A percentile compares a stretch with the other conserved stretches of the same genome.
Conservation (phyloP, 2,329 filamentous ascomycete species). For the Fonsecaea monophora region DNA sequence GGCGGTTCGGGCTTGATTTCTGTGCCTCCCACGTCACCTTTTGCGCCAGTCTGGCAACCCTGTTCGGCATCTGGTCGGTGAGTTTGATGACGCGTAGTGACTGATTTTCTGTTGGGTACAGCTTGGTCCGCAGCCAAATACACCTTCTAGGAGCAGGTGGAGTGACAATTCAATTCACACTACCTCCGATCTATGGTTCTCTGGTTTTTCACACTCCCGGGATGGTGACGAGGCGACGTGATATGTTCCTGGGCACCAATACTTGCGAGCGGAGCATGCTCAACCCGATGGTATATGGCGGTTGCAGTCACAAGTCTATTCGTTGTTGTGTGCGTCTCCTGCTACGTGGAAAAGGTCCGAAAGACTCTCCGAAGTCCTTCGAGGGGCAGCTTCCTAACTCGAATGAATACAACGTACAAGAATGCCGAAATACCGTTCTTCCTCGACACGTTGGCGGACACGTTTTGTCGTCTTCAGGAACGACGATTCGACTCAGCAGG, state of each 20-base stretch:
- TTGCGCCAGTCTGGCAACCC: neutral
- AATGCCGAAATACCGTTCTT: neutral
- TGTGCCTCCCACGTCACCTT: neutral
- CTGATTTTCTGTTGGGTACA: neutral
- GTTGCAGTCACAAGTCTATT: neutral
- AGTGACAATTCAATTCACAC: neutral
- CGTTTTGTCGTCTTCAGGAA: neutral
- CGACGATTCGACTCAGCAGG: neutral
- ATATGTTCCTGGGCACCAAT: neutral
- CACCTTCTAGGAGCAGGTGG: neutral
- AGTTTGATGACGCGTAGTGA: neutral
- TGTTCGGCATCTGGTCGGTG: neutral
- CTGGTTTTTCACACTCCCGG: neutral
- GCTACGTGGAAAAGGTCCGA: neutral
- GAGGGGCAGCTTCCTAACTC: neutral
- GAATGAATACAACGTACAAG: neutral
- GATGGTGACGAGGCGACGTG: neutral
- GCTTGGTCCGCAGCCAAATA: neutral
- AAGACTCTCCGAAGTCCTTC: neutral
- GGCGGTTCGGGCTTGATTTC: conserved; percentile 40
- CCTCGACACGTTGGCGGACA: neutral
- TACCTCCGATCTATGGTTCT: neutral
- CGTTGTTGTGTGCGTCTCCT: neutral
- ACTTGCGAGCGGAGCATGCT: neutral
- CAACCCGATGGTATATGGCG: neutral